Percentiles rank a stretch among this genome's conserved stretches.
Evolutionary conservation across 2,329 filamentous ascomycete genomes (phyloP).

Genomic region (Nannizziopsis barbatae): DNA sequence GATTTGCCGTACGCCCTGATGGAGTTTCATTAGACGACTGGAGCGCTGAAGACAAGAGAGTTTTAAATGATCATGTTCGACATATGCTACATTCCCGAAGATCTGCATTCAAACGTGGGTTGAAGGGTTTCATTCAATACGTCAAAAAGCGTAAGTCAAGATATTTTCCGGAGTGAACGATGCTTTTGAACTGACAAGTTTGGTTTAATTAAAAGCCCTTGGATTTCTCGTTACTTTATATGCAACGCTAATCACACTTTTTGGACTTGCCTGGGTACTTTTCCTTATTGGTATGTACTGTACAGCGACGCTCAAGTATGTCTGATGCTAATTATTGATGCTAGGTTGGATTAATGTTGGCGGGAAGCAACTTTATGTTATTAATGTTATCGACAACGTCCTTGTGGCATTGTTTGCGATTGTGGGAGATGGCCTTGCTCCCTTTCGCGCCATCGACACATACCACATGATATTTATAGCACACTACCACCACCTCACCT

Average conservation of each 20-base stretch:
- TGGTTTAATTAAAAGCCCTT: constrained; percentile 41
- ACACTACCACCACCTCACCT: constrained; percentile 57
- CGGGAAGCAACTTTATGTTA: constrained; percentile 55
- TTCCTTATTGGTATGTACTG: constrained; percentile 58
- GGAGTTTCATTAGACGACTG: constrained; percentile 62
- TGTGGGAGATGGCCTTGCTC: constrained; percentile 58
- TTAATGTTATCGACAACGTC: constrained; percentile 60
- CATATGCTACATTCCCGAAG: constrained; percentile 77
- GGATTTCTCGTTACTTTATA: constrained; percentile 79
- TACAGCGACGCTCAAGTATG: background rate
- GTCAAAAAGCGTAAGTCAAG: constrained; percentile 50
- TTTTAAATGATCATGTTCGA: constrained; percentile 74
- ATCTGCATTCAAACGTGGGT: constrained; percentile 64
- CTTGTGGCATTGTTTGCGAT: constrained; percentile 60
- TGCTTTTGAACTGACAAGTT: background rate
- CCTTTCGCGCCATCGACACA: constrained; percentile 69
- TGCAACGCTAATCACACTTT: constrained; percentile 69
- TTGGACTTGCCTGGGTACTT: constrained; percentile 80
- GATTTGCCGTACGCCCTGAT: constrained; percentile 70
- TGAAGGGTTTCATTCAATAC: constrained; percentile 74
- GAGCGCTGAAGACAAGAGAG: constrained; percentile 60
- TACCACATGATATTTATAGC: constrained; percentile 81
- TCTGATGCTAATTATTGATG: background rate
- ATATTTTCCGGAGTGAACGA: constrained; percentile 14
- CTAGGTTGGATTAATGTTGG: constrained; percentile 70